Evolutionary conservation across 345 rosid genomes (phyloP).

Genomic region (Aurinia saxatilis): DNA sequence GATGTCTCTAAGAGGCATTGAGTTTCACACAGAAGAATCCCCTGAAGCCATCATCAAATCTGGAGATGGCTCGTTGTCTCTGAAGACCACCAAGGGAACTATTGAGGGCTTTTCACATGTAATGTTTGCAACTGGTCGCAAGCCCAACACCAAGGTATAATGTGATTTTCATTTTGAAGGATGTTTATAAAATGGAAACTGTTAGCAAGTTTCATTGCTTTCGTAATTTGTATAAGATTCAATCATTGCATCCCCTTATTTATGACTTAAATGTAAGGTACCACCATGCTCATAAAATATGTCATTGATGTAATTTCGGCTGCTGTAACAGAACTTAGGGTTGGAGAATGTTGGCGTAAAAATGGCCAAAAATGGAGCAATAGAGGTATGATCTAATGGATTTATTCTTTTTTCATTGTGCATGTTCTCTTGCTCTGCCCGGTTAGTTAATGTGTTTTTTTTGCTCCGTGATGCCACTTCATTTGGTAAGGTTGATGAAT

Average conservation of each 20-base stretch:
- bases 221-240: not conserved
- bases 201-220: constrained; percentile 1
- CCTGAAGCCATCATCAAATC: constrained; percentile 77
- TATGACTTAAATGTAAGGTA: not conserved
- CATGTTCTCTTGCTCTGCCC: constrained; percentile 2
- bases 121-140: constrained; percentile 98
- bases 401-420: not conserved
- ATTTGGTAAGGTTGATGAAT: constrained; percentile 76
- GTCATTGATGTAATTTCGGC: constrained; percentile 13
- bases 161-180: not conserved
- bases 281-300: not conserved
- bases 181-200: not conserved
- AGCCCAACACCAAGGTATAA: constrained; percentile 81
- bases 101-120: constrained; percentile 82
- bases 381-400: constrained; percentile 53
- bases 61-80: constrained; percentile 71
- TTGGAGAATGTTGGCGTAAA: constrained; percentile 74
- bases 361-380: constrained; percentile 71
- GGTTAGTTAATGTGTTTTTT: not conserved
- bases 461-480: constrained; percentile 7
- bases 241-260: not conserved
- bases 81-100: constrained; percentile 84
- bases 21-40: constrained; percentile 80
- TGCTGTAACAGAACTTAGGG: constrained; percentile 71
- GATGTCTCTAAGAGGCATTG: constrained; percentile 85